Conservation (phyloP, 805 yeast genomes). For the Cyberlindnera misumaiensis region DNA sequence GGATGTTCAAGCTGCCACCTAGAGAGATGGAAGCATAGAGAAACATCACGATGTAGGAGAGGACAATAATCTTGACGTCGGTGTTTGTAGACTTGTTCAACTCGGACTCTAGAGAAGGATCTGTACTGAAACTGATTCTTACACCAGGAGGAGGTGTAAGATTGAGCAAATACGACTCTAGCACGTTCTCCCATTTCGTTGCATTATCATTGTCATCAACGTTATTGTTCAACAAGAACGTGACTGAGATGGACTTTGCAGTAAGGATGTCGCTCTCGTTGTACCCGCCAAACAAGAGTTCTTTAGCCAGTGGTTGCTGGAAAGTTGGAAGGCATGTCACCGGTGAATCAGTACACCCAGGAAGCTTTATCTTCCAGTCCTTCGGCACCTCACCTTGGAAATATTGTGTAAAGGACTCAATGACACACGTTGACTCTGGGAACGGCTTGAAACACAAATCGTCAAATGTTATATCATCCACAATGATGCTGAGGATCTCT, state of each 20-base stretch:
- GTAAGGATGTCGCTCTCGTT: conserved; percentile 42
- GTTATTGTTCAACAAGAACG: conserved; percentile 58
- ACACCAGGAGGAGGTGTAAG: conserved; percentile 49
- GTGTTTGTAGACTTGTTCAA: conserved; percentile 75
- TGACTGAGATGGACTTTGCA: conserved; percentile 69
- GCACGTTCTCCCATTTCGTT: conserved; percentile 59
- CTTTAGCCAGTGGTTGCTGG: conserved; percentile 80
- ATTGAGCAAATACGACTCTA: conserved; percentile 48
- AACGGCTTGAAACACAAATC: conserved; percentile 82
- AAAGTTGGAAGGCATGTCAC: conserved; percentile 86
- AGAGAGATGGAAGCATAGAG: conserved; percentile 79
- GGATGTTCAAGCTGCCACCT: conserved; percentile 40
- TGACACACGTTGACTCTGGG: conserved; percentile 64
- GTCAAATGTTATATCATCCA: conserved; percentile 34
- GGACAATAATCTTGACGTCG: conserved; percentile 59
- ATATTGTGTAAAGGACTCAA: conserved; percentile 87
- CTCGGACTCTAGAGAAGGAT: conserved; percentile 78
- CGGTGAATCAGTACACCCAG: conserved; percentile 67
- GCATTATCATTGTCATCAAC: conserved; percentile 29
- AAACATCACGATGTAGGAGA: conserved; percentile 84
- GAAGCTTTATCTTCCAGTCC: conserved; percentile 51
- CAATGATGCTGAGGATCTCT: conserved; percentile 35
- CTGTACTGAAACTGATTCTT: conserved; percentile 70
- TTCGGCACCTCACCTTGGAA: conserved; percentile 58
- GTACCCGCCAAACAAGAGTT: conserved; percentile 61